A percentile compares a stretch with the other conserved stretches of the same genome.
Conservation (phyloP, 2,329 filamentous ascomycete genomes). For the Ophiostoma piceae region DNA sequence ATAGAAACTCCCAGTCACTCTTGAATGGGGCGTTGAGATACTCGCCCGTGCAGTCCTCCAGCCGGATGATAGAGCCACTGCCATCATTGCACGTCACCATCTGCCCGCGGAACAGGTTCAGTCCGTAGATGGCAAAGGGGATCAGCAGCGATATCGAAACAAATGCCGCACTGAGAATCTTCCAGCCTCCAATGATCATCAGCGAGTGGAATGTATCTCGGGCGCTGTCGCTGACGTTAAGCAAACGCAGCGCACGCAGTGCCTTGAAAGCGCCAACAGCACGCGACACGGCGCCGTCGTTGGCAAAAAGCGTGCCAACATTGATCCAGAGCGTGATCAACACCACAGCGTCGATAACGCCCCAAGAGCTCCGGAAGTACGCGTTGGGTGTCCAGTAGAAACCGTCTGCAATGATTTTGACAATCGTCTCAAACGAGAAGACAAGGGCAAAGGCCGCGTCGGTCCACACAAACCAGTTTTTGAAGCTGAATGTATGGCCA, state of each 20-base stretch:
- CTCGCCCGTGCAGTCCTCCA: constrained; percentile 78
- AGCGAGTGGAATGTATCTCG: constrained; percentile 95
- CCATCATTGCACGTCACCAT: constrained; percentile 76
- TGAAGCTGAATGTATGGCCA: constrained; percentile 52
- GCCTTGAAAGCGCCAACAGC: constrained; percentile 97
- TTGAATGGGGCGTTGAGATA: constrained; percentile 70
- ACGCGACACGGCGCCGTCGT: constrained; percentile 79
- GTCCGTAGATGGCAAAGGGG: constrained; percentile 91
- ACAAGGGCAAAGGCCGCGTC: constrained; percentile 84
- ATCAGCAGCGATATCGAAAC: constrained; percentile 92
- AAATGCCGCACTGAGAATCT: constrained; percentile 84
- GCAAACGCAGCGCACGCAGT: constrained; percentile 77
- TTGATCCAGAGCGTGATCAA: constrained; percentile 94
- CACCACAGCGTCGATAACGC: constrained; percentile 88
- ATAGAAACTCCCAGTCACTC: constrained; percentile 68
- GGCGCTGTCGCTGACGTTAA: constrained; percentile 95
- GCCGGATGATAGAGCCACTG: constrained; percentile 48
- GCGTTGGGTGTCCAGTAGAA: constrained; percentile 97
- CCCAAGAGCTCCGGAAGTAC: constrained; percentile 94
- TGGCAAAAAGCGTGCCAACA: constrained; percentile 72
- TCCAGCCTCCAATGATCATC: constrained; percentile 90
- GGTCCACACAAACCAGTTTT: constrained; percentile 92
- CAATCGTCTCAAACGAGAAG: constrained; percentile 78
- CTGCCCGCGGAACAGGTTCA: constrained; percentile 86
- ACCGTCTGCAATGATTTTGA: constrained; percentile 93